Evolutionary conservation across 805 yeast species (phyloP).

Genomic region (Soucietia sequanensis): DNA sequence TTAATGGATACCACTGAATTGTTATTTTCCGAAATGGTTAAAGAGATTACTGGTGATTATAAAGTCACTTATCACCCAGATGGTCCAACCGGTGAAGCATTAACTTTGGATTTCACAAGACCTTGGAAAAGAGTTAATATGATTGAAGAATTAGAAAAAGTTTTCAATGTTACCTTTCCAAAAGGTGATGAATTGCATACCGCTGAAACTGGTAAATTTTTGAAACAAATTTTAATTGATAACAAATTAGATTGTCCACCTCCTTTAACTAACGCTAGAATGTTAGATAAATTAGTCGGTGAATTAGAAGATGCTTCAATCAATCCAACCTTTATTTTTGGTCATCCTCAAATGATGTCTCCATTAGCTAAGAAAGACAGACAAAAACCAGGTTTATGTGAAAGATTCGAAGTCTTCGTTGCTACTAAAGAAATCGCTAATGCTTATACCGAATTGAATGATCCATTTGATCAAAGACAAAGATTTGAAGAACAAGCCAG

Average conservation of each 20-base stretch:
- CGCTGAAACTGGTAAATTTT: conserved; percentile 86
- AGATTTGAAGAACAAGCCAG: conserved; percentile 99
- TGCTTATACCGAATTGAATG: conserved; percentile 98
- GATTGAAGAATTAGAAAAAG: conserved; percentile 93
- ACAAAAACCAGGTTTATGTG: conserved; percentile 90
- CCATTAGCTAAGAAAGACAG: conserved; percentile 97
- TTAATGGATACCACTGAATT: conserved; percentile 93
- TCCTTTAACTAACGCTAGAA: conserved; percentile 95
- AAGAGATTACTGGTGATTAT: conserved; percentile 89
- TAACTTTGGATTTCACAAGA: conserved; percentile 83
- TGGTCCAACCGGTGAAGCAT: conserved; percentile 80
- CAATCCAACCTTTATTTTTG: conserved; percentile 96
- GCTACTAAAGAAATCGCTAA: conserved; percentile 98
- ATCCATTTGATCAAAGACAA: conserved; percentile 96
- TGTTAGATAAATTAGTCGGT: conserved; percentile 97
- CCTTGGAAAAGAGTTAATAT: conserved; percentile 99
- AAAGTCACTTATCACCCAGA: conserved; percentile 87
- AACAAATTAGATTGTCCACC: conserved; percentile 87
- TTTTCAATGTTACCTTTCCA: conserved; percentile 86
- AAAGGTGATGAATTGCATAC: conserved; percentile 94
- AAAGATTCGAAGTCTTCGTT: conserved; percentile 96
- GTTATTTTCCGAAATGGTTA: conserved; percentile 95
- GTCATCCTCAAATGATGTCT: conserved; percentile 99
- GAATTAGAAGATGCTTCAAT: conserved; percentile 92
- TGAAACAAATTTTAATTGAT: conserved; percentile 74